These are phyloP conservation scores for Rhododendron vialii DNA, from an alignment of 148 eudicot species.

Conservation along the genomic window DNA sequence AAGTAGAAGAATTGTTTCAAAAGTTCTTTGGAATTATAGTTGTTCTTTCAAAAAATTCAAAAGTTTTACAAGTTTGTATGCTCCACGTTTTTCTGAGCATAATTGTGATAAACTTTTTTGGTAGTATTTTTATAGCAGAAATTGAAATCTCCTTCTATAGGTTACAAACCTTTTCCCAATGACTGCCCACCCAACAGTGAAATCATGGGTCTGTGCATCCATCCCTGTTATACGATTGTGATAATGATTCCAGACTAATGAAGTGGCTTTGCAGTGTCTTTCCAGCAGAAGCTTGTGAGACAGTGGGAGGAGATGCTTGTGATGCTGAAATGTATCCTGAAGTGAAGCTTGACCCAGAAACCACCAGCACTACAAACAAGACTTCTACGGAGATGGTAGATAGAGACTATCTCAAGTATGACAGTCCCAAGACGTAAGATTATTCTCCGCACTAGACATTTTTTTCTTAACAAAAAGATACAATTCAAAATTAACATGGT, in stretches of 20 bases:
- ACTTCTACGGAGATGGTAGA: constrained; percentile 27
- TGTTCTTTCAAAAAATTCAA: too few species aligned
- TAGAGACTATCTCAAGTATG: constrained; percentile 61
- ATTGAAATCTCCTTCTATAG: too few species aligned
- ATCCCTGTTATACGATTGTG: neutral
- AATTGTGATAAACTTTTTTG: too few species aligned
- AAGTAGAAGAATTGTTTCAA: too few species aligned
- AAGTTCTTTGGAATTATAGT: too few species aligned
- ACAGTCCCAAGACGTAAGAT: constrained; percentile 44
- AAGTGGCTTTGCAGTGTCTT: constrained; percentile 39
- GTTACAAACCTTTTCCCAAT: too few species aligned
- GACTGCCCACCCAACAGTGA: too few species aligned
- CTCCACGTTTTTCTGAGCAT: too few species aligned
- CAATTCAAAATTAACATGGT: neutral
- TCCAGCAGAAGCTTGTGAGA: constrained; percentile 77
- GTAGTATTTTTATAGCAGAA: too few species aligned
- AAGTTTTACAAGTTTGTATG: too few species aligned
- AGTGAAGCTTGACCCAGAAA: constrained; percentile 33
- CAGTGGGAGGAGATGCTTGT: constrained; percentile 56
- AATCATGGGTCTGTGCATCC: too few species aligned
- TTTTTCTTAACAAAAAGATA: neutral
- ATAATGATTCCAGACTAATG: neutral
- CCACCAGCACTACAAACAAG: neutral
- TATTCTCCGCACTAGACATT: neutral
- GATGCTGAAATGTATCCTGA: constrained; percentile 51